Evolutionary conservation across 176 grass and related monocot genomes (phyloP).

Genomic region (Saccharum spontaneum): DNA sequence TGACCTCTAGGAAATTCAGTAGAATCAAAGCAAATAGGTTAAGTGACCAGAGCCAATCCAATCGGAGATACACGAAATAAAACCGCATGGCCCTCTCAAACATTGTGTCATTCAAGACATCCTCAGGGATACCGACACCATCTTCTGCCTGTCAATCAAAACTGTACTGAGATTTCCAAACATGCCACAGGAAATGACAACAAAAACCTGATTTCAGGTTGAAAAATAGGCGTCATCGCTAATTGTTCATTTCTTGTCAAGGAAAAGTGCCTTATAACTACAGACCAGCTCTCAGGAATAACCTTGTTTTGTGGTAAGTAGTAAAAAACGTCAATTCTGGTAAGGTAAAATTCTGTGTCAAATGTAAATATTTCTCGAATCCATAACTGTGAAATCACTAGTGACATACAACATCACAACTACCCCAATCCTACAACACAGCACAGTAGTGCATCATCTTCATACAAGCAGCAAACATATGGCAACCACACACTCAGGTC

Average conservation of each 20-base stretch:
- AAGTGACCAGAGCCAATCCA: slow-evolving; percentile 93
- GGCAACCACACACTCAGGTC: not conserved
- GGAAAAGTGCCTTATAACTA: slow-evolving; percentile 10
- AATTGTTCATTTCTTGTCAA: not conserved
- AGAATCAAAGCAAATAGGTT: slow-evolving; percentile 90
- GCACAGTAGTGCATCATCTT: not conserved
- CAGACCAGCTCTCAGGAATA: not conserved
- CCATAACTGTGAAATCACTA: not conserved
- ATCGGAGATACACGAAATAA: slow-evolving; percentile 76
- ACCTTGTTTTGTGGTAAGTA: not conserved
- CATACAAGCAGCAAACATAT: not conserved
- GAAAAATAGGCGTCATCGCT: slow-evolving; percentile 3
- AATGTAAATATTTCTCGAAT: not conserved
- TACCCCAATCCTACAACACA: not conserved
- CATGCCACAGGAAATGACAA: not conserved
- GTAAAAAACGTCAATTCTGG: not conserved
- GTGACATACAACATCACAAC: not conserved
- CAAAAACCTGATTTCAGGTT: not conserved
- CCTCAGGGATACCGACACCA: slow-evolving; percentile 86
- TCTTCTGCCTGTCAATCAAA: slow-evolving; percentile 79
- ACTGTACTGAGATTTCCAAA: slow-evolving; percentile 20
- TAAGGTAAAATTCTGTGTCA: not conserved
- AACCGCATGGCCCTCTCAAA: slow-evolving; percentile 82
- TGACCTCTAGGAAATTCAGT: slow-evolving; percentile 92
- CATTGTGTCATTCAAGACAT: slow-evolving; percentile 64